Evolutionary conservation across 2,329 filamentous ascomycete genomes (phyloP).

Genomic region (Trichoderma guizhouense): DNA sequence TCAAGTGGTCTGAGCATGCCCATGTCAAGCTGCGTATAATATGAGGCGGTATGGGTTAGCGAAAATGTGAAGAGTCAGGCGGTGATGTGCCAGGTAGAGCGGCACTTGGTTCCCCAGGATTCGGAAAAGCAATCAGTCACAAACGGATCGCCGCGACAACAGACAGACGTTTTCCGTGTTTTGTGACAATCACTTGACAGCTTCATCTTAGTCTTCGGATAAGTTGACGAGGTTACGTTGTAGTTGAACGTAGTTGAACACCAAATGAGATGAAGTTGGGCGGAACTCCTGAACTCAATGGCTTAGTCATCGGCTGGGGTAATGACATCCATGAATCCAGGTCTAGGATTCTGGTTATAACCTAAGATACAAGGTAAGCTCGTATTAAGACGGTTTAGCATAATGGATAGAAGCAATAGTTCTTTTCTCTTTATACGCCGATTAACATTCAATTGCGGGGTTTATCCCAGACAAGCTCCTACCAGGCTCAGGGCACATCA

Average conservation of each 20-base stretch:
- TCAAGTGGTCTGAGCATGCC: not conserved
- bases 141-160: not conserved
- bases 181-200: not conserved
- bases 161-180: not conserved
- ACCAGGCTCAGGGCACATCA: not conserved
- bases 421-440: not conserved
- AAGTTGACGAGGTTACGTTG: not conserved
- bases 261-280: not conserved
- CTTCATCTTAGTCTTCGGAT: not conserved
- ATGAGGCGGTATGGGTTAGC: not conserved
- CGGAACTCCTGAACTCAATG: not conserved
- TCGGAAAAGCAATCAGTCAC: constrained; percentile 3
- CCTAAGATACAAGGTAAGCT: not conserved
- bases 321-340: not conserved
- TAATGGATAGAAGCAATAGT: not conserved
- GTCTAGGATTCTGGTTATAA: not conserved
- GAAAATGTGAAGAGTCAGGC: not conserved
- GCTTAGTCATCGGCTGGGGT: not conserved
- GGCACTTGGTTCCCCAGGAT: not conserved
- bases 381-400: not conserved
- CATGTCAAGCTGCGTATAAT: not conserved
- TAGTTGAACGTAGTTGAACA: not conserved
- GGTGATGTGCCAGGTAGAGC: not conserved
- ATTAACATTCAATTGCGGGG: not conserved
- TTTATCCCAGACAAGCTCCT: not conserved